Percentiles rank a stretch among this genome's conserved stretches.
phyloP scores from a whole-genome alignment of 495 filamentous ascomycete genomes.

The Penicillium manginii region DNA sequence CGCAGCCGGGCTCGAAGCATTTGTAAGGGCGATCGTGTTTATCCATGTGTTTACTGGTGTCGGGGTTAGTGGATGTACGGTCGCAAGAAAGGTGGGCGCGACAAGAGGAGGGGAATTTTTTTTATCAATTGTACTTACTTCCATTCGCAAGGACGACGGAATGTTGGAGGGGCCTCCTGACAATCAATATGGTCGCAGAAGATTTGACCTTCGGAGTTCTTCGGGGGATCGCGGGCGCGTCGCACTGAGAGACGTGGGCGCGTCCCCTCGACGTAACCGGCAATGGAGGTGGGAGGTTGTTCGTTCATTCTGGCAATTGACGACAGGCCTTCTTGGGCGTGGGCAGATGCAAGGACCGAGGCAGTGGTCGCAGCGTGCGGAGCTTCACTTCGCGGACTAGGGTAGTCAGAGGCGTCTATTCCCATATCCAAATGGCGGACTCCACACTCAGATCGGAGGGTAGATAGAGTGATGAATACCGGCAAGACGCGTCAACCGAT shows the following conservation, averaged over 20 bases:
- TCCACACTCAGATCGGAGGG: constrained; percentile 37
- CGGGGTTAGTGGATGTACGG: constrained; percentile 13
- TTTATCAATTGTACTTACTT: constrained; percentile 69
- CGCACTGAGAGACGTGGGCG: constrained; percentile 51
- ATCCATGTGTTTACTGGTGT: constrained; percentile 87
- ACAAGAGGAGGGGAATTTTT: not conserved
- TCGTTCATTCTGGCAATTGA: constrained; percentile 49
- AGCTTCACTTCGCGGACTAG: constrained; percentile 56
- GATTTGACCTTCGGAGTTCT: constrained; percentile 70
- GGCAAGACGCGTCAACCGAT: constrained; percentile 27
- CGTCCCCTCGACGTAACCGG: constrained; percentile 44
- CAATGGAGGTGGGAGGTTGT: constrained; percentile 18
- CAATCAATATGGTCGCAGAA: constrained; percentile 69
- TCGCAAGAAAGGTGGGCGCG: no score
- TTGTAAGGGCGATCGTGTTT: constrained; percentile 93
- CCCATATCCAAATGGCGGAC: constrained; percentile 45
- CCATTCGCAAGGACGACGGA: constrained; percentile 89
- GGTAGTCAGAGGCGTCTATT: constrained; percentile 53
- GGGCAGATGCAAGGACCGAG: constrained; percentile 44
- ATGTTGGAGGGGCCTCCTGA: constrained; percentile 57
- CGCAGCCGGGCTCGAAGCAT: constrained; percentile 74
- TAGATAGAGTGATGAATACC: constrained; percentile 31
- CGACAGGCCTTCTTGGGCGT: constrained; percentile 40
- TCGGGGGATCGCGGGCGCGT: constrained; percentile 59
- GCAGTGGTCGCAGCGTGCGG: constrained; percentile 40